Evolutionary conservation across 2,329 filamentous ascomycete species (phyloP).

Genomic region (Peltaster fructicola): DNA sequence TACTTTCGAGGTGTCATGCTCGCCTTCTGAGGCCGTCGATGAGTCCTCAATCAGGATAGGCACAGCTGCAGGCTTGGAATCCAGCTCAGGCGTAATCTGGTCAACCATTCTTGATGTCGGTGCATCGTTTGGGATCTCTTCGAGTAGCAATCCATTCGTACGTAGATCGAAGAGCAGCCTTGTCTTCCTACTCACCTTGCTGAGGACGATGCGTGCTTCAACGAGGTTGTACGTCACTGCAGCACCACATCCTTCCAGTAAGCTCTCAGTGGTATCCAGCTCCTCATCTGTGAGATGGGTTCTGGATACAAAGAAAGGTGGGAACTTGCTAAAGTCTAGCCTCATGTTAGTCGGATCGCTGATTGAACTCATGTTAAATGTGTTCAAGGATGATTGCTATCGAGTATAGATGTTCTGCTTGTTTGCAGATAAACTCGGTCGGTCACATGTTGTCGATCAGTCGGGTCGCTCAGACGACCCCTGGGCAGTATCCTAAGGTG

Average conservation of each 20-base stretch:
- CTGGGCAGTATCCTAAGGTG: too few relatives aligned
- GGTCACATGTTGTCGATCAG: too few relatives aligned
- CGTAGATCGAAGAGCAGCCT: slow-evolving; percentile 65
- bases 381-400: too few relatives aligned
- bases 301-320: slow-evolving; percentile 55
- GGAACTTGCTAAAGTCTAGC: slow-evolving; percentile 30
- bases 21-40: slow-evolving; percentile 20
- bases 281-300: slow-evolving; percentile 49
- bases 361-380: too few relatives aligned
- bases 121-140: slow-evolving; percentile 23
- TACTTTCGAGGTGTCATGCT: slow-evolving; percentile 5
- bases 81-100: slow-evolving; percentile 4
- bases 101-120: slow-evolving; percentile 10
- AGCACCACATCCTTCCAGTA: slow-evolving; percentile 36
- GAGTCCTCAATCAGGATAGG: slow-evolving; percentile 17
- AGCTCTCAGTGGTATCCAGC: slow-evolving; percentile 45
- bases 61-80: too few relatives aligned
- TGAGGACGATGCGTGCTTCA: slow-evolving; percentile 59
- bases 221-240: slow-evolving; percentile 51
- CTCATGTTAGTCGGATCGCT: too few relatives aligned
- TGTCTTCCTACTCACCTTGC: slow-evolving; percentile 49
- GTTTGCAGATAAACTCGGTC: too few relatives aligned
- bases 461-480: too few relatives aligned
- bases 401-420: too few relatives aligned
- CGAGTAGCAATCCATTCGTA: slow-evolving; percentile 42